Conservation (phyloP, 106 monocot genomes). For the Phalaenopsis equestris region DNA sequence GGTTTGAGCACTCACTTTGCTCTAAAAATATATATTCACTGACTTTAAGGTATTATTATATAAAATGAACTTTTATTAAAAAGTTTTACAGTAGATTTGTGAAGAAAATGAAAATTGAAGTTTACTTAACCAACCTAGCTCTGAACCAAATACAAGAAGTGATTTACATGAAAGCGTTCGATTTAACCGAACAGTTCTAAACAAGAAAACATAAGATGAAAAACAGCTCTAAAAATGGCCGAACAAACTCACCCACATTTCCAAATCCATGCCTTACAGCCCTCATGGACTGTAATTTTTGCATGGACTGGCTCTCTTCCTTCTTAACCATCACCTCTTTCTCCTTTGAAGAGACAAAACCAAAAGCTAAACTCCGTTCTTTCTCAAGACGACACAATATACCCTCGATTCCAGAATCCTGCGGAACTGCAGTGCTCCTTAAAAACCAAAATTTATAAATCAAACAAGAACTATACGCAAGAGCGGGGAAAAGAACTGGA, state of each 20-base stretch:
- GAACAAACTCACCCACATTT: slow-evolving; percentile 3
- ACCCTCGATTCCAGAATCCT: slow-evolving; percentile 25
- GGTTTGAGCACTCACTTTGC: too few relatives aligned
- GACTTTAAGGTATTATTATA: too few relatives aligned
- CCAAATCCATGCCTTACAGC: background rate
- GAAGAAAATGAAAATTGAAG: background rate
- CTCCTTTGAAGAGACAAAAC: background rate
- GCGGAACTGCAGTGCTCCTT: slow-evolving; percentile 12
- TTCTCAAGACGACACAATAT: slow-evolving; percentile 36
- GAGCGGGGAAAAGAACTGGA: background rate
- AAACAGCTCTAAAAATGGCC: background rate
- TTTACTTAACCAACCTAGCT: background rate
- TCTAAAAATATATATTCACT: too few relatives aligned
- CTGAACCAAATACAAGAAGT: background rate
- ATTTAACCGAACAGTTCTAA: background rate
- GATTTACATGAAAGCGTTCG: background rate
- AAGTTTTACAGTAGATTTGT: background rate
- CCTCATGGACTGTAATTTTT: too few relatives aligned
- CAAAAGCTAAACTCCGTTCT: slow-evolving; percentile 24
- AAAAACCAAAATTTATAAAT: background rate
- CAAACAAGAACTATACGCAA: background rate
- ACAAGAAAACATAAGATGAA: background rate
- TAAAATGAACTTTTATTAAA: too few relatives aligned
- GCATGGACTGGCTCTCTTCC: background rate
- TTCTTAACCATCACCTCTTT: slow-evolving; percentile 1